These are phyloP conservation scores for Avena atlantica DNA, from an alignment of 176 grass and related monocot genomes.

Conservation along the genomic window DNA sequence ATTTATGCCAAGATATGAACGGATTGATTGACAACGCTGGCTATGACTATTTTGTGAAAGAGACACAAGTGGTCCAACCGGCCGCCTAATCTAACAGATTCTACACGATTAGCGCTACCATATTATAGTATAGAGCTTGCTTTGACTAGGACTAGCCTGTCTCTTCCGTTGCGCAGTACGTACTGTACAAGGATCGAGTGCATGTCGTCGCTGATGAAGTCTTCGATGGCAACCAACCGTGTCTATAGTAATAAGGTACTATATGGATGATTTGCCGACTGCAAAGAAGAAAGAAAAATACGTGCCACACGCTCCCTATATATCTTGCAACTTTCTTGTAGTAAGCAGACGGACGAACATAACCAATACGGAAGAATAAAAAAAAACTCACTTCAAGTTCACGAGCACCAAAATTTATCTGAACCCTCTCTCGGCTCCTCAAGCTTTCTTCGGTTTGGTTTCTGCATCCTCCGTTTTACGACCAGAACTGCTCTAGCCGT, in stretches of 20 bases:
- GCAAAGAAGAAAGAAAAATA: neutral
- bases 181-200: too few relatives aligned
- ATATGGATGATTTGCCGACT: too few relatives aligned
- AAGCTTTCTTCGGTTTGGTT: neutral
- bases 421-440: neutral
- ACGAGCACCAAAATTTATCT: neutral
- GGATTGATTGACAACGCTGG: neutral
- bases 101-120: neutral
- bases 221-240: too few relatives aligned
- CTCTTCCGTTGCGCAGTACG: too few relatives aligned
- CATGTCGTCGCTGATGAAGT: too few relatives aligned
- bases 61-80: neutral
- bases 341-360: neutral
- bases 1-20: neutral
- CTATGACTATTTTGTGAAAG: neutral
- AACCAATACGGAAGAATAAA: neutral
- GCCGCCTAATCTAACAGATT: neutral
- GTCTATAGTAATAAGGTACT: too few relatives aligned
- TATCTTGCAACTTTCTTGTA: too few relatives aligned
- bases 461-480: too few relatives aligned
- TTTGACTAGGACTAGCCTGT: neutral
- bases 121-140: neutral
- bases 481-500: neutral
- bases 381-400: neutral
- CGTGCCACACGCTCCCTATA: too few relatives aligned